A percentile compares a stretch with the other conserved stretches of the same genome.
Conservation (phyloP, 1,284 basidiomycete species). For the Ustilago hordei region DNA sequence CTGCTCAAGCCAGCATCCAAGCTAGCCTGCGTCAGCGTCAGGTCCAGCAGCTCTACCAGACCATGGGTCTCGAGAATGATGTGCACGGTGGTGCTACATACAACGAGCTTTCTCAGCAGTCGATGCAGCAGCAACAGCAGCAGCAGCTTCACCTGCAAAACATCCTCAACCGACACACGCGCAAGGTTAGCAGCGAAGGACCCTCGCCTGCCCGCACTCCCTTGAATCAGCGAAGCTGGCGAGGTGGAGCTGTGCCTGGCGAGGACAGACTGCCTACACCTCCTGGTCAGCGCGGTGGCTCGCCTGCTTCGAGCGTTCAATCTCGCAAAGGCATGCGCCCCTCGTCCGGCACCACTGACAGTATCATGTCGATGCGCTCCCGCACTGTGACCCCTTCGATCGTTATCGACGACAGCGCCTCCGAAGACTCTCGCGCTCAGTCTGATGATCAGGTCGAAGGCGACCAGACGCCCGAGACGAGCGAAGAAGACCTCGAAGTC, state of each 20-base stretch:
- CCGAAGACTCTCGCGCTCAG: conserved; percentile 47
- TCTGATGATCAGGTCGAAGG: conserved; percentile 51
- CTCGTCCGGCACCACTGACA: conserved; percentile 43
- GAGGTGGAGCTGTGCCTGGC: conserved; percentile 18
- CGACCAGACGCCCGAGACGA: conserved; percentile 62
- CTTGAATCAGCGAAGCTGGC: conserved; percentile 50
- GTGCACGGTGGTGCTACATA: conserved; percentile 6
- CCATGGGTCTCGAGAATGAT: conserved; percentile 42
- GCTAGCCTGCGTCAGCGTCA: conserved; percentile 61
- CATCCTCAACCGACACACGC: conserved; percentile 40
- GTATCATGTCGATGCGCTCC: conserved; percentile 51
- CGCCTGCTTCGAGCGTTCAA: conserved; percentile 38
- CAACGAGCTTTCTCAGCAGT: conserved; percentile 24
- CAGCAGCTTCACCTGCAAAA: conserved; percentile 50
- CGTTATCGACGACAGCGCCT: conserved; percentile 61
- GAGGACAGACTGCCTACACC: conserved; percentile 35
- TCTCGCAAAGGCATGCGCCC: conserved; percentile 37
- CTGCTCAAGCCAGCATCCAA: conserved; percentile 61
- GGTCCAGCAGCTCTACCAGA: conserved; percentile 55
- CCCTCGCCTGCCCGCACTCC: conserved; percentile 24
- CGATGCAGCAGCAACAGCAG: conserved; percentile 35
- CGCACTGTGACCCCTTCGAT: conserved; percentile 56
- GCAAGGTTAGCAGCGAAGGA: conserved; percentile 40
- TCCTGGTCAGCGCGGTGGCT: conserved; percentile 30
- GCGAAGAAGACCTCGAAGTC: conserved; percentile 58